A percentile compares a stretch with the other conserved stretches of the same genome.
phyloP scores from a whole-genome alignment of 768 basidiomycete genomes.

The Russula brevipes region DNA sequence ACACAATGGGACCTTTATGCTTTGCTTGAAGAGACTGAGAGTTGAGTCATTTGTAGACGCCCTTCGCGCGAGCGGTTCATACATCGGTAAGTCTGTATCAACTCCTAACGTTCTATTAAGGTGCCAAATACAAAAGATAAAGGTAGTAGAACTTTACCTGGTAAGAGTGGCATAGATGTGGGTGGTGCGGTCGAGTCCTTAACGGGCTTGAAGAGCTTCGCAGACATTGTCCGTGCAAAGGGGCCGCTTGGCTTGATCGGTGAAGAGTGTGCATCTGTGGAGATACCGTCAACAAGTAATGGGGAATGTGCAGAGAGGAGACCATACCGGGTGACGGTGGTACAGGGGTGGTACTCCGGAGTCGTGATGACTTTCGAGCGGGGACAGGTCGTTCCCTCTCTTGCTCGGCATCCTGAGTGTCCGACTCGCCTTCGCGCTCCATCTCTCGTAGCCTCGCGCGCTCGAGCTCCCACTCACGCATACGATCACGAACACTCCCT shows the following conservation, averaged over 20 bases:
- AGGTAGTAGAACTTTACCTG: slow-evolving; percentile 33
- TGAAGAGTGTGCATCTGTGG: slow-evolving; percentile 5
- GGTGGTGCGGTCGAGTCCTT: slow-evolving; percentile 2
- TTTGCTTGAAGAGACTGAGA: slow-evolving; percentile 55
- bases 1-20: slow-evolving; percentile 73
- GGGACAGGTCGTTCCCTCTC: slow-evolving; percentile 11
- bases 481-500: slow-evolving; percentile 47
- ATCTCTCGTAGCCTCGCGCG: slow-evolving; percentile 65
- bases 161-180: background rate
- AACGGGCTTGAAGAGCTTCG: slow-evolving; percentile 12
- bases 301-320: background rate
- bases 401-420: slow-evolving; percentile 12
- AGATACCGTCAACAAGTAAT: background rate
- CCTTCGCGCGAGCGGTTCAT: slow-evolving; percentile 17
- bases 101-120: slow-evolving; percentile 13
- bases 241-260: background rate
- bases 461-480: slow-evolving; percentile 74
- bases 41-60: slow-evolving; percentile 35
- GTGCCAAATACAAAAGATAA: slow-evolving; percentile 7
- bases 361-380: slow-evolving; percentile 13
- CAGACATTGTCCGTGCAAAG: slow-evolving; percentile 8
- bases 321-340: slow-evolving; percentile 28
- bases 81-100: slow-evolving; percentile 3
- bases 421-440: slow-evolving; percentile 42
- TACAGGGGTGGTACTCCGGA: slow-evolving; percentile 18